Conservation (phyloP, 441 rosid species). For the Hura crepitans region DNA sequence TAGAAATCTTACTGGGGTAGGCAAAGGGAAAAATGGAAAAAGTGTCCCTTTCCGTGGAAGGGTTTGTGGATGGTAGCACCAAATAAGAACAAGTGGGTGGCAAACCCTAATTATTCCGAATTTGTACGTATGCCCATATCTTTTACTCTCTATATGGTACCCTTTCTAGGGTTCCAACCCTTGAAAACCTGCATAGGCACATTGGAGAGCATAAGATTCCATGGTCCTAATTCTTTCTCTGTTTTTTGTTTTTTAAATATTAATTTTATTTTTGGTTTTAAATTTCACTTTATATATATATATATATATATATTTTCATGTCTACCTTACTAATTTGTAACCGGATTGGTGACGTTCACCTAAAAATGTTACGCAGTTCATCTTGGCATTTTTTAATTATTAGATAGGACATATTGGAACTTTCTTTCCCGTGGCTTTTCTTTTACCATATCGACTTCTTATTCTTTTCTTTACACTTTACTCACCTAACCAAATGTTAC, state of each 20-base stretch:
- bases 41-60: slow-evolving; percentile 18
- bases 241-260: too few relatives aligned
- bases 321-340: too few relatives aligned
- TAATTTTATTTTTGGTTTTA: too few relatives aligned
- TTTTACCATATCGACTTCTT: background rate
- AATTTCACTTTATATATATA: too few relatives aligned
- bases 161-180: slow-evolving; percentile 24
- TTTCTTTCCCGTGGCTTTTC: background rate
- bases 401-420: background rate
- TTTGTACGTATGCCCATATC: background rate
- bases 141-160: background rate
- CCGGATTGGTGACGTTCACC: too few relatives aligned
- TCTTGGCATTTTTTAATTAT: background rate
- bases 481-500: background rate
- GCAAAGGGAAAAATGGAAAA: background rate
- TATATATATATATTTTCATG: too few relatives aligned
- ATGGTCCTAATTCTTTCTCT: slow-evolving; percentile 21
- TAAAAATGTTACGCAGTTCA: too few relatives aligned
- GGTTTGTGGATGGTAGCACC: slow-evolving; percentile 15
- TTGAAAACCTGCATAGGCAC: slow-evolving; percentile 17
- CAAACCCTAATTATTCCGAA: slow-evolving; percentile 28
- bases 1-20: background rate
- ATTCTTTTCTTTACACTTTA: background rate
- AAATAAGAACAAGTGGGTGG: slow-evolving; percentile 19
- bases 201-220: slow-evolving; percentile 32